These are phyloP conservation scores for Lactarius psammicola DNA, from an alignment of 768 basidiomycete species.

Conservation along the genomic window DNA sequence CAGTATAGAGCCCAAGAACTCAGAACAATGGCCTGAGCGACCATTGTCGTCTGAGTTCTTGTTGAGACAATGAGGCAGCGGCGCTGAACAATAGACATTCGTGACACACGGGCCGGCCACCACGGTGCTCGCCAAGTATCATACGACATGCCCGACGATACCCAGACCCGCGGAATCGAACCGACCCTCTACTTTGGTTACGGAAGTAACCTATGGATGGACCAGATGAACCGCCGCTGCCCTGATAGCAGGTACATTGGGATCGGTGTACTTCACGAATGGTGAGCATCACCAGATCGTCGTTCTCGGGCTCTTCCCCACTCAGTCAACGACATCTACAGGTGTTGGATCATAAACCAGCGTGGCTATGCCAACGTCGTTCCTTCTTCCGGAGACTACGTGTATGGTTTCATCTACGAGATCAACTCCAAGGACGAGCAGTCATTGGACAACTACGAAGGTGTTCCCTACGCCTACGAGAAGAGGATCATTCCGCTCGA, in stretches of 20 bases:
- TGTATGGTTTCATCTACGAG: conserved; percentile 22
- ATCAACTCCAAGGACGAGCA: conserved; percentile 13
- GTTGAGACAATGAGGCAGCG: neutral
- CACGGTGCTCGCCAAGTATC: neutral
- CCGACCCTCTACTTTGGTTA: conserved; percentile 19
- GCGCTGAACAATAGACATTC: neutral
- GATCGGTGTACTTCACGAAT: conserved; percentile 5
- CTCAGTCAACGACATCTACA: neutral
- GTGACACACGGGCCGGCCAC: neutral
- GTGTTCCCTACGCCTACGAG: neutral
- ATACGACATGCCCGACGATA: conserved; percentile 10
- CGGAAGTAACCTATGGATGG: conserved; percentile 25
- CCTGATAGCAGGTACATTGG: conserved; percentile 21
- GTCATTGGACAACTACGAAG: conserved; percentile 16
- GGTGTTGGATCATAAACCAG: conserved; percentile 26
- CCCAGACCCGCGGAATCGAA: neutral
- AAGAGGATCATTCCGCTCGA: conserved; percentile 16
- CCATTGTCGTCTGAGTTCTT: neutral
- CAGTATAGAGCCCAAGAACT: neutral
- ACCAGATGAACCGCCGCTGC: conserved; percentile 26
- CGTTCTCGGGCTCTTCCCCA: neutral
- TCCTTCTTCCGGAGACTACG: conserved; percentile 12
- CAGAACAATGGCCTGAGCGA: neutral
- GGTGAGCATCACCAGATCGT: conserved; percentile 6
- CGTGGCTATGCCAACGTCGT: conserved; percentile 16